These are phyloP conservation scores for Xylaria hypoxylon DNA, from an alignment of 2,329 filamentous ascomycete species.

Conservation along the genomic window DNA sequence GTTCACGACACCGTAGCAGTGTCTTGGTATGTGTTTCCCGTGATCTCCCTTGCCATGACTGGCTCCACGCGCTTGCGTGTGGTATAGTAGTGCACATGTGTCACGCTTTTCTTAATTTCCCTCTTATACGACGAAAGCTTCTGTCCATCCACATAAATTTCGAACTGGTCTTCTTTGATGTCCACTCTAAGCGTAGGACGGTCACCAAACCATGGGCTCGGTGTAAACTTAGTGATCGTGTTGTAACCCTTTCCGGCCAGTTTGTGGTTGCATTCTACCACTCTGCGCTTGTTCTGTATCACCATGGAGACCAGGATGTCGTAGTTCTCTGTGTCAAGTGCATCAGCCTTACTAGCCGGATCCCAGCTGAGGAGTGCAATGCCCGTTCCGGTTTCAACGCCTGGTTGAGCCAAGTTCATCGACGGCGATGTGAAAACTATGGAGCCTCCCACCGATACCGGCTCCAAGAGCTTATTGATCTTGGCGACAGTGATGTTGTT, in stretches of 20 bases:
- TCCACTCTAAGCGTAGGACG: constrained; percentile 29
- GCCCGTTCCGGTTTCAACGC: constrained; percentile 30
- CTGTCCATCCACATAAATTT: constrained; percentile 29
- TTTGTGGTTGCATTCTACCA: constrained; percentile 36
- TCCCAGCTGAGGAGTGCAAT: constrained; percentile 35
- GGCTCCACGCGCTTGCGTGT: constrained; percentile 27
- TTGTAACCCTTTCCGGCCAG: constrained; percentile 30
- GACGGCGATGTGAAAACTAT: constrained; percentile 34
- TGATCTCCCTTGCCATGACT: constrained; percentile 34
- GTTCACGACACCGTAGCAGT: constrained; percentile 12
- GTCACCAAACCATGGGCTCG: constrained; percentile 36
- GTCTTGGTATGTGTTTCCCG: constrained; percentile 29
- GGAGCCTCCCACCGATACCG: constrained; percentile 29
- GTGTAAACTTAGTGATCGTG: constrained; percentile 26
- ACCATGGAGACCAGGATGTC: constrained; percentile 35
- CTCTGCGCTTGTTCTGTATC: constrained; percentile 29
- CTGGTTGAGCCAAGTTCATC: constrained; percentile 29
- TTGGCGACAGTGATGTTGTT: constrained; percentile 32
- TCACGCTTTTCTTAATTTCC: constrained; percentile 35
- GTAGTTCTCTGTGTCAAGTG: constrained; percentile 36
- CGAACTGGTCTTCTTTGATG: constrained; percentile 30
- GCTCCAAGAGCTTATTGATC: constrained; percentile 33
- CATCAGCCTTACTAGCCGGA: constrained; percentile 19
- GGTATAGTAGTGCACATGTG: constrained; percentile 37
- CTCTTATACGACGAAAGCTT: constrained; percentile 19